Conservation (phyloP, 78 protist genomes). For the Mantamonas sphyraenae region DNA sequence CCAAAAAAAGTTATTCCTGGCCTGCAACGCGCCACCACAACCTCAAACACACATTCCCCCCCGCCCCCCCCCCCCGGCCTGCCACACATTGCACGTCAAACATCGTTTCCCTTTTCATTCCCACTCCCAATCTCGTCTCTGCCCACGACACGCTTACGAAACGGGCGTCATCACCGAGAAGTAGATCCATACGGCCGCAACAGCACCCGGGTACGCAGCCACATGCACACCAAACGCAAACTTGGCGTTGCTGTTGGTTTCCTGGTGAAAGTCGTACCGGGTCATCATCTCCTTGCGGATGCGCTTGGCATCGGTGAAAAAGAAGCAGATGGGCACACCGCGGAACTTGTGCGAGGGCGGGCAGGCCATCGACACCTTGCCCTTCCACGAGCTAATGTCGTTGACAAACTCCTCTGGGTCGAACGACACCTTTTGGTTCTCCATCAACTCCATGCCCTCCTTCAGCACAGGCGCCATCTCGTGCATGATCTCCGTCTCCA, state of each 20-base stretch:
- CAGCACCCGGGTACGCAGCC: neutral
- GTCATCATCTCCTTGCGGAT: neutral
- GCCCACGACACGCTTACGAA: too few relatives aligned
- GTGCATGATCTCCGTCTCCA: neutral
- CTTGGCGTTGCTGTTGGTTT: neutral
- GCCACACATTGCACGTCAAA: too few relatives aligned
- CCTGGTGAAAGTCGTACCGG: neutral
- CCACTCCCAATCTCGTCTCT: too few relatives aligned
- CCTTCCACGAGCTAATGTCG: neutral
- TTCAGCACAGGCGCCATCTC: neutral
- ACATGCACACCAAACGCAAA: neutral
- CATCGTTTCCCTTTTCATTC: too few relatives aligned
- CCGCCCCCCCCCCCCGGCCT: too few relatives aligned
- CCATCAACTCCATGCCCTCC: neutral
- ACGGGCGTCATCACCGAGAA: neutral
- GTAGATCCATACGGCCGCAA: neutral
- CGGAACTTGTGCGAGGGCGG: neutral
- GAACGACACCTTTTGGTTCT: too few relatives aligned
- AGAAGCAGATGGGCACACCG: slow-evolving; percentile 1
- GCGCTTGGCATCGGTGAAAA: neutral
- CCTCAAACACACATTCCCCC: too few relatives aligned
- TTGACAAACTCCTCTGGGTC: neutral
- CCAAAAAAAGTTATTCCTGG: too few relatives aligned
- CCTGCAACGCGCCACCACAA: too few relatives aligned
- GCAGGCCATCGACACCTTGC: neutral